phyloP scores from a whole-genome alignment of 768 basidiomycete species.

The Ramaria sp. region DNA sequence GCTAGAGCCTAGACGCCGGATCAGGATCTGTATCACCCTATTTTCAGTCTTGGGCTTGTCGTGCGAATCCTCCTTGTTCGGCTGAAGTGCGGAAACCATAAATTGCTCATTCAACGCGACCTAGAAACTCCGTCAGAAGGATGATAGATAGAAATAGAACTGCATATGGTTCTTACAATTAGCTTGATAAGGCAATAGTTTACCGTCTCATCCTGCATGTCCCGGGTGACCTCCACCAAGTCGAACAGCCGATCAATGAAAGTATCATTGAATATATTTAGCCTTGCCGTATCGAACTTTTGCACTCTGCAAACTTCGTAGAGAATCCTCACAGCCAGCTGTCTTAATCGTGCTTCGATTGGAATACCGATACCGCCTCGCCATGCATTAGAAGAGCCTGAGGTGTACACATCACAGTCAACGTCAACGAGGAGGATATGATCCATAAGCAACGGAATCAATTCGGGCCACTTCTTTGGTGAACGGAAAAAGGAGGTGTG shows the following conservation, averaged over 20 bases:
- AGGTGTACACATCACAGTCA: constrained; percentile 62
- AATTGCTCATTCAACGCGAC: constrained; percentile 96
- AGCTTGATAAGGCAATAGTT: constrained; percentile 95
- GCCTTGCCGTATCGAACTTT: constrained; percentile 62
- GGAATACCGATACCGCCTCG: constrained; percentile 34
- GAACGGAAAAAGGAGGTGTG: constrained; percentile 63
- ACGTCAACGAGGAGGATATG: constrained; percentile 65
- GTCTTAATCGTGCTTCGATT: constrained; percentile 75
- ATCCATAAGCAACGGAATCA: constrained; percentile 78
- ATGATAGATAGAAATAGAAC: constrained; percentile 1
- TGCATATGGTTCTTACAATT: constrained; percentile 43
- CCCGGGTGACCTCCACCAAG: constrained; percentile 84
- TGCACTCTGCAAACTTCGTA: constrained; percentile 94
- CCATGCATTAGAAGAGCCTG: constrained; percentile 24
- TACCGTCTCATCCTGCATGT: constrained; percentile 82
- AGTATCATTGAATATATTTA: constrained; percentile 67
- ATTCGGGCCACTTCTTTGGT: constrained; percentile 72
- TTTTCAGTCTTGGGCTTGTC: constrained; percentile 45
- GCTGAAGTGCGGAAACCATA: constrained; percentile 73
- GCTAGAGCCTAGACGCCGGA: constrained; percentile 74
- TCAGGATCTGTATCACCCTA: constrained; percentile 71
- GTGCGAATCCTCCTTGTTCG: constrained; percentile 13
- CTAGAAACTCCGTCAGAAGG: constrained; percentile 27
- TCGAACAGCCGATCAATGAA: constrained; percentile 90
- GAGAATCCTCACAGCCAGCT: constrained; percentile 60